Evolutionary conservation across 495 filamentous ascomycete genomes (phyloP).

Genomic region (Penicilliopsis zonata): DNA sequence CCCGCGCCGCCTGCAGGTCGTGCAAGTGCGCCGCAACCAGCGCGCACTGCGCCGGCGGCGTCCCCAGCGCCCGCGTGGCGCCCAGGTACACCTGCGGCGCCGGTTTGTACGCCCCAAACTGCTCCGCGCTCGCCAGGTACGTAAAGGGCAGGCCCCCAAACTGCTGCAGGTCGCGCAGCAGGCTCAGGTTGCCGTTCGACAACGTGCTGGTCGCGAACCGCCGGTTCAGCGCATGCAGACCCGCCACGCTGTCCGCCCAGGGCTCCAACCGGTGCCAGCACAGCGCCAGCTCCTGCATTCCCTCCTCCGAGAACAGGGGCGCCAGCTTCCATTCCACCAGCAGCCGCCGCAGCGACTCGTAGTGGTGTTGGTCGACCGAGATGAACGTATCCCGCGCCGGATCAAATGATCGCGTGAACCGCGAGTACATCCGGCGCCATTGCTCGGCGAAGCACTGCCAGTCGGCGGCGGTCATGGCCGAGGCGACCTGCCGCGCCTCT

Average conservation of each 20-base stretch:
- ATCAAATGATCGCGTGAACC: conserved; percentile 43
- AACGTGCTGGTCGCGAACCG: conserved; percentile 50
- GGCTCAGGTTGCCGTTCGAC: conserved; percentile 59
- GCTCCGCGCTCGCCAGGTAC: conserved; percentile 49
- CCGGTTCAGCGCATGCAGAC: conserved; percentile 41
- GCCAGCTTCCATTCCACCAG: conserved; percentile 40
- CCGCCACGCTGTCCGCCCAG: conserved; percentile 51
- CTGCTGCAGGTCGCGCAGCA: conserved; percentile 51
- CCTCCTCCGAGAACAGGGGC: conserved; percentile 45
- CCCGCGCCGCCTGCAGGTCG: conserved; percentile 56
- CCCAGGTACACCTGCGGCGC: conserved; percentile 54
- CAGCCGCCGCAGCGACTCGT: conserved; percentile 43
- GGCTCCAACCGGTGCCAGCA: conserved; percentile 62
- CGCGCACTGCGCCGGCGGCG: conserved; percentile 48
- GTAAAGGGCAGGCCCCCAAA: conserved; percentile 49
- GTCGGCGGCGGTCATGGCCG: conserved; percentile 38
- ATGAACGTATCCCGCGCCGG: conserved; percentile 29
- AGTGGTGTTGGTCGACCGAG: conserved; percentile 59
- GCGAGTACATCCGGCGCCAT: conserved; percentile 53
- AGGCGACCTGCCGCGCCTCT: conserved; percentile 32
- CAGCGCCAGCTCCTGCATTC: conserved; percentile 43
- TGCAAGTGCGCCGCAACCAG: conserved; percentile 69
- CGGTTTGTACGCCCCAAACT: conserved; percentile 73
- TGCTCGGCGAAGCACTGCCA: conserved; percentile 53
- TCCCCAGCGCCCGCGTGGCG: conserved; percentile 44